phyloP scores from a whole-genome alignment of 352 stramenopile species.

The Globisporangium apiculatum region DNA sequence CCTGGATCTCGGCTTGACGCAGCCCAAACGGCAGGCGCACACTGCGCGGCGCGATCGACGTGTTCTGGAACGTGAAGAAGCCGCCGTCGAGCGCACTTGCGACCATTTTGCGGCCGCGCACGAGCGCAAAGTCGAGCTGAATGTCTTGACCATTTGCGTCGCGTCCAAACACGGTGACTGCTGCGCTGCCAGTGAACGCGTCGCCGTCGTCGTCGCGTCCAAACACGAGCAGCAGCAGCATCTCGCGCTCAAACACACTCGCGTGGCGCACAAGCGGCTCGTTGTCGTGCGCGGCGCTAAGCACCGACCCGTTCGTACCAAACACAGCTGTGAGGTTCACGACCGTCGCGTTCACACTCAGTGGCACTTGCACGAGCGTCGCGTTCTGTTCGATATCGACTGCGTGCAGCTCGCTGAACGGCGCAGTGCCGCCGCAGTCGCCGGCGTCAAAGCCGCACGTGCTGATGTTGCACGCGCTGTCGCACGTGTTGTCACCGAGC shows the following conservation, averaged over 20 bases:
- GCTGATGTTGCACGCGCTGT: constrained; percentile 71
- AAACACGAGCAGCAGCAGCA: constrained; percentile 77
- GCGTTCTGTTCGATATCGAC: constrained; percentile 40
- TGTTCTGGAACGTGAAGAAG: constrained; percentile 59
- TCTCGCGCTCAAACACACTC: constrained; percentile 63
- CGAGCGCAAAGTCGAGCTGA: constrained; percentile 45
- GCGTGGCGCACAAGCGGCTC: constrained; percentile 59
- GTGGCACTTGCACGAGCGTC: constrained; percentile 57
- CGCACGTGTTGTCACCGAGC: constrained; percentile 79
- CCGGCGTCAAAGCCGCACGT: constrained; percentile 81
- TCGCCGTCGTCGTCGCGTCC: constrained; percentile 51
- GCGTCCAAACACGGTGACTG: constrained; percentile 37
- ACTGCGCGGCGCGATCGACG: constrained; percentile 43
- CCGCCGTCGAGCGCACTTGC: constrained; percentile 21
- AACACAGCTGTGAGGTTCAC: constrained; percentile 63
- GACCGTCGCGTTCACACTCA: constrained; percentile 57
- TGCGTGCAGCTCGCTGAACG: constrained; percentile 35
- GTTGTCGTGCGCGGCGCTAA: constrained; percentile 57
- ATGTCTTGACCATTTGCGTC: constrained; percentile 30
- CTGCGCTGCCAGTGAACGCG: constrained; percentile 47
- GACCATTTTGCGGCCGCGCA: constrained; percentile 40
- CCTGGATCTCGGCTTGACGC: constrained; percentile 46
- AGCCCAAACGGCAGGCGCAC: constrained; percentile 64
- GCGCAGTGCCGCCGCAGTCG: constrained; percentile 51
- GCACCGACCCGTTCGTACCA: constrained; percentile 49